These are phyloP conservation scores for Phytophthora citricola DNA, from an alignment of 352 stramenopile species.

Conservation along the genomic window DNA sequence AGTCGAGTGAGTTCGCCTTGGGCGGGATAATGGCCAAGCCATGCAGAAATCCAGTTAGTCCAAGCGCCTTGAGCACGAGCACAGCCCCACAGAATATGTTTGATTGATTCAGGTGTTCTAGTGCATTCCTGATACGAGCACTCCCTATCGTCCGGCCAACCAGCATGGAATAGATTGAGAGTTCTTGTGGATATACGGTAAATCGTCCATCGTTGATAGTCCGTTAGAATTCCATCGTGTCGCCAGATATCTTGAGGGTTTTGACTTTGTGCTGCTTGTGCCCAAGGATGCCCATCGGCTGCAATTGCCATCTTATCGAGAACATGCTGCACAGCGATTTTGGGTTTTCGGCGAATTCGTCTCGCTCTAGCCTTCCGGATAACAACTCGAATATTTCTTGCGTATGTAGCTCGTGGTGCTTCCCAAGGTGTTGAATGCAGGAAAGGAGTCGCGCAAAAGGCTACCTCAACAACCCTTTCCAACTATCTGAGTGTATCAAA, in stretches of 20 bases:
- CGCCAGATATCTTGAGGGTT: neutral
- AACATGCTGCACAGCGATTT: neutral
- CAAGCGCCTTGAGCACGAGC: neutral
- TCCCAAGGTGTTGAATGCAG: neutral
- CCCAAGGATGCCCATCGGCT: neutral
- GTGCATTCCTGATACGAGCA: neutral
- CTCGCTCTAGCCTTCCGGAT: neutral
- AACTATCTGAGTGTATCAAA: neutral
- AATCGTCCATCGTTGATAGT: neutral
- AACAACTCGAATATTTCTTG: neutral
- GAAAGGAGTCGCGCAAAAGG: neutral
- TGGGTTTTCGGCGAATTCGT: neutral
- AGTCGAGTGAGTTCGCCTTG: neutral
- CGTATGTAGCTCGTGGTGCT: neutral
- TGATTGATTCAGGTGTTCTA: neutral
- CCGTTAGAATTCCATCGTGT: neutral
- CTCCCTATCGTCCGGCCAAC: neutral
- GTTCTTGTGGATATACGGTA: neutral
- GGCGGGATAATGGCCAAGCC: neutral
- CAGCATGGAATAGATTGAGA: neutral
- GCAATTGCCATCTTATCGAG: neutral
- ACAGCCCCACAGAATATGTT: neutral
- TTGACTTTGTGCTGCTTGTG: neutral
- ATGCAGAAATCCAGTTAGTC: neutral
- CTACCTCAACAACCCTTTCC: neutral